A percentile compares a stretch with the other conserved stretches of the same genome.
These are phyloP conservation scores for Corymbia calophylla DNA, from an alignment of 441 rosid species.

Conservation along the genomic window DNA sequence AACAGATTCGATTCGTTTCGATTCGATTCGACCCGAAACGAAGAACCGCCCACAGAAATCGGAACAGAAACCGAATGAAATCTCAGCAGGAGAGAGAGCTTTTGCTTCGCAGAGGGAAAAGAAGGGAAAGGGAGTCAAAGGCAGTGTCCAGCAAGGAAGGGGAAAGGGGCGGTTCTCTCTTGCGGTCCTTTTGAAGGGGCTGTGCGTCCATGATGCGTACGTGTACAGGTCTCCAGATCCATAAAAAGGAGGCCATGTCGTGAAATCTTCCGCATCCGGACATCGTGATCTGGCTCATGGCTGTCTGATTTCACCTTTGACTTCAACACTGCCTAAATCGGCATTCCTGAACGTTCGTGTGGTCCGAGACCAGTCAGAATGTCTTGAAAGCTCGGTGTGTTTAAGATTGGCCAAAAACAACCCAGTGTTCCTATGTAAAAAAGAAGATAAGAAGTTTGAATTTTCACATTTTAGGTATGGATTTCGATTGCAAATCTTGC, in stretches of 20 bases:
- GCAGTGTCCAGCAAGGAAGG: not conserved
- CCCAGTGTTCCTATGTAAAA: no score
- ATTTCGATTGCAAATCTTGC: no score
- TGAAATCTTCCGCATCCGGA: not conserved
- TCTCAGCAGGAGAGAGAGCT: not conserved
- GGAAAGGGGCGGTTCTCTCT: fast-evolving
- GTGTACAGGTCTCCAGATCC: not conserved
- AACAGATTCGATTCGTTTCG: no score
- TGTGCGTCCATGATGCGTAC: not conserved
- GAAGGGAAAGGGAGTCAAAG: not conserved
- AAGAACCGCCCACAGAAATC: not conserved
- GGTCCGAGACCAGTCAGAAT: not conserved
- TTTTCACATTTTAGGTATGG: no score
- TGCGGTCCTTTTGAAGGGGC: not conserved
- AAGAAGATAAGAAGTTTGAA: no score
- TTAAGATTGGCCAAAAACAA: not conserved
- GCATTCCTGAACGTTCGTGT: not conserved
- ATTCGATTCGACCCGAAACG: not conserved
- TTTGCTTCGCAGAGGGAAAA: not conserved
- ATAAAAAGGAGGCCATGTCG: not conserved
- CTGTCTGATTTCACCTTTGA: not conserved
- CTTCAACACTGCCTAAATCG: not conserved
- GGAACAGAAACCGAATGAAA: not conserved
- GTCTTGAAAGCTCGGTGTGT: not conserved
- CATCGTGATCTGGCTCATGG: not conserved